phyloP scores from a whole-genome alignment of 106 monocot species.

The Platanthera zijinensis region DNA sequence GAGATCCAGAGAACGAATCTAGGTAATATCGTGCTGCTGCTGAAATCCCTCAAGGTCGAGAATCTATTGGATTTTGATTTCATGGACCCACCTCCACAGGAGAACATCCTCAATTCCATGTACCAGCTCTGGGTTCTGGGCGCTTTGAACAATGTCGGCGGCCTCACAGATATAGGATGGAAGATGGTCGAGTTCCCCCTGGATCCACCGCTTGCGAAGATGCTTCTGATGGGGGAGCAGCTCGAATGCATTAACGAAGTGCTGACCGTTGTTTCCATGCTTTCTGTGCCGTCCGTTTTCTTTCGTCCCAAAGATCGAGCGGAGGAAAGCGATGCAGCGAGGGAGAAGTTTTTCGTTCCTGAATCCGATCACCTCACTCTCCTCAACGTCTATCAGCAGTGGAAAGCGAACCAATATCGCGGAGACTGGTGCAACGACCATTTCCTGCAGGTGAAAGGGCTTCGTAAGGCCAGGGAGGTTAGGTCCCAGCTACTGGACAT shows the following conservation, averaged over 20 bases:
- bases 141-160: slow-evolving; percentile 85
- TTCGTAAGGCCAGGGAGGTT: slow-evolving; percentile 85
- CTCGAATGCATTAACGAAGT: slow-evolving; percentile 81
- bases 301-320: slow-evolving; percentile 90
- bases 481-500: slow-evolving; percentile 90
- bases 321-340: slow-evolving; percentile 91
- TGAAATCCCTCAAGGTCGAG: slow-evolving; percentile 84
- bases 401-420: slow-evolving; percentile 73
- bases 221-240: slow-evolving; percentile 84
- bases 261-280: slow-evolving; percentile 87
- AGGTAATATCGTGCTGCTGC: slow-evolving; percentile 75
- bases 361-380: slow-evolving; percentile 95
- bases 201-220: slow-evolving; percentile 94
- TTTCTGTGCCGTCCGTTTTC: slow-evolving; percentile 93
- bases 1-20: slow-evolving; percentile 96
- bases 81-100: slow-evolving; percentile 97
- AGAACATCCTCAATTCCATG: slow-evolving; percentile 97
- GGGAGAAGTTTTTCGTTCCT: slow-evolving; percentile 98
- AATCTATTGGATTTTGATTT: slow-evolving; percentile 92
- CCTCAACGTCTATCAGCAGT: slow-evolving; percentile 84
- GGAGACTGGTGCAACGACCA: slow-evolving; percentile 98
- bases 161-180: slow-evolving; percentile 84
- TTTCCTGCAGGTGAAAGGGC: slow-evolving; percentile 85
- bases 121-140: slow-evolving; percentile 96
- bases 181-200: slow-evolving; percentile 98